Conservation (phyloP, 805 yeast genomes). For the Tanozyma kutaoensis region DNA sequence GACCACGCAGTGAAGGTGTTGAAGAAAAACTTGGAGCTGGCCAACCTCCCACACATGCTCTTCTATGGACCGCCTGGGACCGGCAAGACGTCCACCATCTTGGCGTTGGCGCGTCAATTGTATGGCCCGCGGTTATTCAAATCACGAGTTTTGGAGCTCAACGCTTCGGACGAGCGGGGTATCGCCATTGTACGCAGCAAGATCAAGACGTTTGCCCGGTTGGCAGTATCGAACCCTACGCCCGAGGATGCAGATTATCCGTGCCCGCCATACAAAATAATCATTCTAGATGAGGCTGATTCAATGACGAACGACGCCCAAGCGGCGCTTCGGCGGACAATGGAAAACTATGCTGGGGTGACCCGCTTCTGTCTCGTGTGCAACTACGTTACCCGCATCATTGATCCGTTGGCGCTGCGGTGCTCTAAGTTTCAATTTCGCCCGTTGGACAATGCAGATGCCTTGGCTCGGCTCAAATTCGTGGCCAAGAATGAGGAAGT, state of each 20-base stretch:
- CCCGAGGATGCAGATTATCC: constrained; percentile 68
- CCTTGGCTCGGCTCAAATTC: constrained; percentile 50
- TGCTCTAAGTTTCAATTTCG: constrained; percentile 92
- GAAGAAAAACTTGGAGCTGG: constrained; percentile 62
- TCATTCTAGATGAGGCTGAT: constrained; percentile 91
- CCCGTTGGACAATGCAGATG: constrained; percentile 57
- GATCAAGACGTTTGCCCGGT: constrained; percentile 74
- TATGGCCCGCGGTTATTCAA: constrained; percentile 61
- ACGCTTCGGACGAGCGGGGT: constrained; percentile 89
- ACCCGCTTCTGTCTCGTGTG: constrained; percentile 90
- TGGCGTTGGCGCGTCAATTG: constrained; percentile 69
- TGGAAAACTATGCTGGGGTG: constrained; percentile 81
- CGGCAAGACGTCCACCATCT: constrained; percentile 81
- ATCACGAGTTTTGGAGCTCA: constrained; percentile 65
- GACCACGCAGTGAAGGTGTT: constrained; percentile 78
- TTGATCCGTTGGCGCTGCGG: constrained; percentile 92
- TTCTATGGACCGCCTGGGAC: constrained; percentile 96
- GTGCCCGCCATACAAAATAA: constrained; percentile 92
- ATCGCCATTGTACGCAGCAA: constrained; percentile 78
- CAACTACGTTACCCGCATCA: constrained; percentile 91
- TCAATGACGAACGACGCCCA: constrained; percentile 98
- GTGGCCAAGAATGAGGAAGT: constrained; percentile 35
- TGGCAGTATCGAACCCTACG: constrained; percentile 72
- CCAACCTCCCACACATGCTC: constrained; percentile 83
- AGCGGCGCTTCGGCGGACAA: constrained; percentile 85